A percentile compares a stretch with the other conserved stretches of the same genome.
Evolutionary conservation across 1,284 basidiomycete genomes (phyloP).

Genomic region (Ceratobasidium sp.): DNA sequence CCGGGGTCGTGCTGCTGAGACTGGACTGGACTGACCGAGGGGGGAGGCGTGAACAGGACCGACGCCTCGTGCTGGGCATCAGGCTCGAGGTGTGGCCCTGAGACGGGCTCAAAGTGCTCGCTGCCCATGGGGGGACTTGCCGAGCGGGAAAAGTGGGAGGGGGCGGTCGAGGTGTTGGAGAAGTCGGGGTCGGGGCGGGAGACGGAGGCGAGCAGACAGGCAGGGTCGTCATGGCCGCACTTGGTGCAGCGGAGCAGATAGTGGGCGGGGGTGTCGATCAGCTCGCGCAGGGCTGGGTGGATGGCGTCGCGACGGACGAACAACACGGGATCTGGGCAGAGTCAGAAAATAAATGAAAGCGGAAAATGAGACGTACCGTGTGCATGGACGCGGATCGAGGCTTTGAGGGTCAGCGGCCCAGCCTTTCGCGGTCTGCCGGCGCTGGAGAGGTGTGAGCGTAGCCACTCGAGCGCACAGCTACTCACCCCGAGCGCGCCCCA

Average conservation of each 20-base stretch:
- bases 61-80: background rate
- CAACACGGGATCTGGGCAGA: background rate
- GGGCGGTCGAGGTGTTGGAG: constrained; percentile 1
- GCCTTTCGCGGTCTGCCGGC: constrained; percentile 36
- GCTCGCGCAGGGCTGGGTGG: constrained; percentile 29
- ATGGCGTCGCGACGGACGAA: constrained; percentile 31
- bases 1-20: background rate
- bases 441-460: background rate
- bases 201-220: background rate
- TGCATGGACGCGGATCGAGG: constrained; percentile 35
- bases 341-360: background rate
- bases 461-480: background rate
- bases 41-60: constrained; percentile 26
- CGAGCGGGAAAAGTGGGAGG: constrained; percentile 23
- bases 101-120: background rate
- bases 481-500: constrained; percentile 27
- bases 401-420: constrained; percentile 39
- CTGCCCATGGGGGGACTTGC: constrained; percentile 1
- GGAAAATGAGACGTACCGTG: constrained; percentile 5
- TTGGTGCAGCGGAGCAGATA: constrained; percentile 12
- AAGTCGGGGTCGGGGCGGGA: background rate
- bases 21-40: constrained; percentile 6
- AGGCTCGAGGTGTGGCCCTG: background rate
- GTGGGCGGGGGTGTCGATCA: constrained; percentile 18
- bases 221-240: constrained; percentile 28